A percentile compares a stretch with the other conserved stretches of the same genome.
phyloP scores from a whole-genome alignment of 2,329 filamentous ascomycete species.

The Talaromyces sp. region DNA sequence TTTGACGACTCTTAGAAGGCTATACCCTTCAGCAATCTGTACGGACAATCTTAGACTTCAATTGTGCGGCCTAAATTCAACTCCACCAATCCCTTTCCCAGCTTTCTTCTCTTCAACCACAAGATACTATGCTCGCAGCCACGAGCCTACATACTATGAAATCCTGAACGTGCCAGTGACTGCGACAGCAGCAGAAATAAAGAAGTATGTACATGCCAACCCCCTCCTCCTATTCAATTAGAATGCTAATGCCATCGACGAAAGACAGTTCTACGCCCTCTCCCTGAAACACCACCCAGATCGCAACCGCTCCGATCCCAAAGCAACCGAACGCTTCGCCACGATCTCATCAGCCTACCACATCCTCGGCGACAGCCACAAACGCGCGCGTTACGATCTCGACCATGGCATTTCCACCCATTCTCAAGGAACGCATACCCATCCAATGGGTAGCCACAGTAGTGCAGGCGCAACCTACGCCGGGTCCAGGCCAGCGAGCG shows the following conservation, averaged over 20 bases:
- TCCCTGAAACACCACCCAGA: slow-evolving; percentile 93
- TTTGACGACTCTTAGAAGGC: slow-evolving; percentile 18
- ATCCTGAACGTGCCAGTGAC: slow-evolving; percentile 66
- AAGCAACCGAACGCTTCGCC: slow-evolving; percentile 71
- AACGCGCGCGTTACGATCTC: slow-evolving; percentile 77
- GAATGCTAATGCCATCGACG: neutral
- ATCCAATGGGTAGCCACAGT: slow-evolving; percentile 54
- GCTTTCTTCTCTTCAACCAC: slow-evolving; percentile 35
- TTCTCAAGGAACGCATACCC: slow-evolving; percentile 30
- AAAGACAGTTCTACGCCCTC: slow-evolving; percentile 76
- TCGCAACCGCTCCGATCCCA: slow-evolving; percentile 72
- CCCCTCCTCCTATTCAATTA: neutral
- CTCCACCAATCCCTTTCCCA: neutral
- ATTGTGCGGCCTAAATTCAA: neutral
- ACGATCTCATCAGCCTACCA: slow-evolving; percentile 80
- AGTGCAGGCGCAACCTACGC: slow-evolving; percentile 48
- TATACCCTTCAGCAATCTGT: slow-evolving; percentile 8
- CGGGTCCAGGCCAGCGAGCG: slow-evolving; percentile 68
- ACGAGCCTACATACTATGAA: slow-evolving; percentile 63
- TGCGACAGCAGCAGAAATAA: slow-evolving; percentile 74
- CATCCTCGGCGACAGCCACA: slow-evolving; percentile 66
- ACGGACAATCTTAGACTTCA: slow-evolving; percentile 19
- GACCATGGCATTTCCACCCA: slow-evolving; percentile 39
- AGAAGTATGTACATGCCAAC: slow-evolving; percentile 57
- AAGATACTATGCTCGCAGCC: slow-evolving; percentile 11